These are phyloP conservation scores for Hymenoscyphus fructigenus DNA, from an alignment of 2,329 filamentous ascomycete genomes.

Conservation along the genomic window DNA sequence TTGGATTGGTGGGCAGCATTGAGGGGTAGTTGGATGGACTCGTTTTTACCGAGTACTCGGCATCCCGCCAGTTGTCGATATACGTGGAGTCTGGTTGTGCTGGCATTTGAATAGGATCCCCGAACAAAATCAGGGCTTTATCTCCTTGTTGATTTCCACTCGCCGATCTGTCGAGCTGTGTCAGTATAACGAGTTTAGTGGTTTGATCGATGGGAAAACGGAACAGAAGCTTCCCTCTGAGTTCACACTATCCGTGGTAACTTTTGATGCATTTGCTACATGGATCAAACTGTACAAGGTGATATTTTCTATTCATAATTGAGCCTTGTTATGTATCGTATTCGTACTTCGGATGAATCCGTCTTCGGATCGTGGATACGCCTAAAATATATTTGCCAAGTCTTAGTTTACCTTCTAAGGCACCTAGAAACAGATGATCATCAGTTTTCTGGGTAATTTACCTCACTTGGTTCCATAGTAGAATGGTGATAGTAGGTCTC, in stretches of 20 bases:
- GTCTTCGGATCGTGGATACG: background rate
- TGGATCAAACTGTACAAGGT: too few species aligned
- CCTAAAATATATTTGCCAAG: background rate
- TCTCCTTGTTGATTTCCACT: too few species aligned
- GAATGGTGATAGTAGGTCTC: background rate
- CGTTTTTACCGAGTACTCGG: background rate
- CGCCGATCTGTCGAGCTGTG: too few species aligned
- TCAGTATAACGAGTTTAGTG: too few species aligned
- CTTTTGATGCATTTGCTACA: background rate
- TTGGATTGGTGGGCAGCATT: too few species aligned
- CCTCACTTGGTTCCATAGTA: background rate
- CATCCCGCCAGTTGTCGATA: background rate
- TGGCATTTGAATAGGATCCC: too few species aligned
- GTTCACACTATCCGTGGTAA: too few species aligned
- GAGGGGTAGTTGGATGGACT: background rate
- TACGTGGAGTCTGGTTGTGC: too few species aligned
- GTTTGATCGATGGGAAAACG: too few species aligned
- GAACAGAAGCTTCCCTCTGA: too few species aligned
- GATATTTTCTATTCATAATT: too few species aligned
- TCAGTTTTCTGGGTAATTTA: background rate
- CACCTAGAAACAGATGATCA: background rate
- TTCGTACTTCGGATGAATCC: background rate
- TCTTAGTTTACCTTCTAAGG: background rate
- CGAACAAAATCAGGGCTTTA: too few species aligned
- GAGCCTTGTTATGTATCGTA: background rate